Base-by-base conservation (phyloP, 1,284 basidiomycete species). In the Cerioporus squamosus region DNA sequence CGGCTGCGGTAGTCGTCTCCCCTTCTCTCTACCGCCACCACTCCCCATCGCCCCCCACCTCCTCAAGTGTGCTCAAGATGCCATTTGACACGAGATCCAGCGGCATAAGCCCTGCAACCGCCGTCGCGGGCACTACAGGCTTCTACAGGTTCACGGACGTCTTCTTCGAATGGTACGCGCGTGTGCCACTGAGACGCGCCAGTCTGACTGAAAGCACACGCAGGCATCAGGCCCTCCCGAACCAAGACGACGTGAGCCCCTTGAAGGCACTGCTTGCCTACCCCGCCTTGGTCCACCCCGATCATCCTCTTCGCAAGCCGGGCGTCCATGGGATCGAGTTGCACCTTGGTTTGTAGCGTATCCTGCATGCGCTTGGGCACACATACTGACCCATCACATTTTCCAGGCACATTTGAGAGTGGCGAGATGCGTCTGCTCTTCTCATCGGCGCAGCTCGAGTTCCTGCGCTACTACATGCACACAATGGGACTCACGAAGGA, bases 71-170 rank as follows among this genome's bases (percentile, higher is more conserved):
- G 15, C 9, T 2, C 36, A 38, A 12, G 15, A 62, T 62, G 60
- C 18, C 57, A 3, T 42, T 40, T 29, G 51, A 39, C 18, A 29
- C 29, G 6, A 52, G 24, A 44, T 26, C 50, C 5, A 48, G 20
- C 33, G 38, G 20, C 2, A 44, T 31, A 5, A 54, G 18, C 42
- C 26, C 49, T 20, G 47, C 40, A 18, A 18, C 36, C 44, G 17
- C 17, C 18, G 17, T 26, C n/a, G 31, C 20, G 43, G 46, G 42
- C 2, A 45, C 46, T 15, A 52, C 52, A 61, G 91, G 91, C 3
- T 93, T 88, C 68, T 93, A 92, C 70, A 78, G 90, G 48, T 92
- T 87, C 70, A 90, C 89, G 0, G 90, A 93, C 71, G 87, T 93
- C 49, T 87, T 84, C 80, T 91, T 85, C 50, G 79, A 90, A 70